Evolutionary conservation across 768 basidiomycete genomes (phyloP).

Genomic region (Paxillus ammoniavirescens): DNA sequence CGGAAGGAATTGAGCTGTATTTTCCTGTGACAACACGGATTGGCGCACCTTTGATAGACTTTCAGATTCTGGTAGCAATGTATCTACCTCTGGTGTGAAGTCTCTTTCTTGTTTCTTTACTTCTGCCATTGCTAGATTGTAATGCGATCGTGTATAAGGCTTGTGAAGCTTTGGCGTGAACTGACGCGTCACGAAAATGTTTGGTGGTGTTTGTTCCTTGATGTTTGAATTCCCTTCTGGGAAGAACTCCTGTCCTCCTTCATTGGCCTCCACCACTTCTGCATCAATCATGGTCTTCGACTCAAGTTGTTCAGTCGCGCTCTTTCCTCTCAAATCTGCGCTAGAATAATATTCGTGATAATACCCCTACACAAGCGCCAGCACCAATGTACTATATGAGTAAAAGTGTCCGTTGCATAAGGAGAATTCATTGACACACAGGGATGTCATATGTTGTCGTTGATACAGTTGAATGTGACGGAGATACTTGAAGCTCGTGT

Average conservation of each 20-base stretch:
- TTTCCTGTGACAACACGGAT: slow-evolving; percentile 2
- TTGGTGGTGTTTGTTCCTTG: slow-evolving; percentile 36
- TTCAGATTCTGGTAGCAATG: slow-evolving; percentile 66
- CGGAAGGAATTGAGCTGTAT: slow-evolving; percentile 8
- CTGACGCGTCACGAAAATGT: slow-evolving; percentile 67
- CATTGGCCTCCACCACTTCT: background rate
- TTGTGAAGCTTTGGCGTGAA: slow-evolving; percentile 27
- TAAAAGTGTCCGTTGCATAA: slow-evolving; percentile 34
- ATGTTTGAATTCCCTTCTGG: slow-evolving; percentile 14
- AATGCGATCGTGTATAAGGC: slow-evolving; percentile 40
- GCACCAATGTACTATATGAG: slow-evolving; percentile 45
- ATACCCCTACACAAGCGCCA: slow-evolving; percentile 46
- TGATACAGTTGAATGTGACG: slow-evolving; percentile 24
- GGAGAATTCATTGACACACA: slow-evolving; percentile 51
- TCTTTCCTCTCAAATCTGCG: slow-evolving; percentile 27
- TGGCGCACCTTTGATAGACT: slow-evolving; percentile 65
- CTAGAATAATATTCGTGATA: slow-evolving; percentile 38
- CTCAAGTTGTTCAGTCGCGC: slow-evolving; percentile 30
- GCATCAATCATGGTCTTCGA: slow-evolving; percentile 3
- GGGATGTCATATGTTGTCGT: slow-evolving; percentile 33
- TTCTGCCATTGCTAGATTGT: slow-evolving; percentile 65
- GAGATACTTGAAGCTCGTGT: slow-evolving; percentile 25
- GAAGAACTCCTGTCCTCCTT: slow-evolving; percentile 20
- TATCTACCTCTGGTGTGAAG: slow-evolving; percentile 80
- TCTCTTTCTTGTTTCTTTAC: slow-evolving; percentile 86